phyloP scores from a whole-genome alignment of 768 basidiomycete genomes.

The Chlorophyllum brunneum region DNA sequence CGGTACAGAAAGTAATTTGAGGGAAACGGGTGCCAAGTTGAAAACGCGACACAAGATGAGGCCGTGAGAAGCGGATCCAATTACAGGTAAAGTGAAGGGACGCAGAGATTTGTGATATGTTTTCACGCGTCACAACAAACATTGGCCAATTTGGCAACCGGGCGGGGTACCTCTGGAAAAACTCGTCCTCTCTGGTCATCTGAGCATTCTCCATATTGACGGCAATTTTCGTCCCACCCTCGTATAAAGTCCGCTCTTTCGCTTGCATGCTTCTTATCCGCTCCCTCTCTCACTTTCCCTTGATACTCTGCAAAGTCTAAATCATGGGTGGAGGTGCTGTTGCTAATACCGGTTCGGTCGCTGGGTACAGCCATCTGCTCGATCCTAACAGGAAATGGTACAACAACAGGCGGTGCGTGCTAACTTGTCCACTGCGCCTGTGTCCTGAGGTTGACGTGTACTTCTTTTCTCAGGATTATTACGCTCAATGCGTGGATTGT shows the following conservation, averaged over 20 bases:
- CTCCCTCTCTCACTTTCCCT: slow-evolving; percentile 22
- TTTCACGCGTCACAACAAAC: background rate
- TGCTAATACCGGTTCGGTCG: slow-evolving; percentile 26
- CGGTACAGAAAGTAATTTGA: background rate
- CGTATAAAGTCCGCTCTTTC: slow-evolving; percentile 29
- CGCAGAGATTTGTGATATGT: background rate
- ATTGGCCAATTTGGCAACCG: background rate
- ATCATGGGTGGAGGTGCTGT: slow-evolving; percentile 57
- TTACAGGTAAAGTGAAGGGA: background rate
- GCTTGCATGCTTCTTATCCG: slow-evolving; percentile 26
- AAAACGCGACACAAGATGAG: background rate
- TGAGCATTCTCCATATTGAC: slow-evolving; percentile 23
- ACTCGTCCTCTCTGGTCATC: slow-evolving; percentile 28
- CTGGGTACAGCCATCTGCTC: slow-evolving; percentile 49
- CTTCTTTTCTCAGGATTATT: slow-evolving; percentile 42
- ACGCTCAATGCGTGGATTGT: slow-evolving; percentile 66
- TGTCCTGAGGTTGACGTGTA: too few relatives aligned
- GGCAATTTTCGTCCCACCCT: slow-evolving; percentile 11
- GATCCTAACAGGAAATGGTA: slow-evolving; percentile 72
- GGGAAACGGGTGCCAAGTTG: slow-evolving; percentile 2
- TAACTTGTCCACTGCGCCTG: too few relatives aligned
- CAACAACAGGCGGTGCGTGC: slow-evolving; percentile 64
- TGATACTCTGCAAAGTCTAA: slow-evolving; percentile 17
- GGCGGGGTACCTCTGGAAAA: slow-evolving; percentile 43
- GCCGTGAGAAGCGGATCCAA: slow-evolving; percentile 13